Evolutionary conservation across 768 basidiomycete genomes (phyloP), one percentile per base, ranked within the genome.

Genomic region (Suillus clintonianus): DNA sequence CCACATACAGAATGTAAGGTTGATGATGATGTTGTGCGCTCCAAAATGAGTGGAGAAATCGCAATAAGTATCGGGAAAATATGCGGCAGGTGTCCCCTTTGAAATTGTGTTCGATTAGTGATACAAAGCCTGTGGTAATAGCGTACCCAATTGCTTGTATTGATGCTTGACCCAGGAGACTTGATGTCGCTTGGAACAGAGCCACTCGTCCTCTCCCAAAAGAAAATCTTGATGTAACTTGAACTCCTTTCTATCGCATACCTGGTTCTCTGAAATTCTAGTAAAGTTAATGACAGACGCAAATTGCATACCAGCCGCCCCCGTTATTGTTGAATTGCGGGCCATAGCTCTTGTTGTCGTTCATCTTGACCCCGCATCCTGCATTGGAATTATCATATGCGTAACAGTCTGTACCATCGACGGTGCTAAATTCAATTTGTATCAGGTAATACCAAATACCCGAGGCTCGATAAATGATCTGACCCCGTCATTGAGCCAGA

Each of bases 21-120:
- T 86, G 67, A 92, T 87, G 65, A 90, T 78, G 62, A 90, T 90
- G 64, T 85, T 86, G 69, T 90, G 83, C 1, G 79, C 65, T 11
- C 81, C 76, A 67, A 91, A 86, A 62, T 86, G 76, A 55, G 79
- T 75, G 54, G 77, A 64, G 51, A 93, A 80, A 64, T 88, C 76
- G 70, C 90, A 93, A 57, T 78, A 74, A 3, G 77, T 82, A 68
- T 78, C 81, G 11, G 89, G 89, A 76, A 90, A 92, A 70, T 78
- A 80, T 24, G 89, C 90, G 1, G 73, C 68, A 4, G 89, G 89
- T 0, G 74, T 81, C 10, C 89, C 88, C 86, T 86, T 19, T 10
- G 10, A 19, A 75, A 9, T 39, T 7, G 17, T 41, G 39, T 41
- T 57, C 24, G 10, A 30, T 57, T 27, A 57, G 27, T 19, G 5